phyloP scores from a whole-genome alignment of 371 early-diverging fungal species.

The Homolaphlyctis polyrhiza region DNA sequence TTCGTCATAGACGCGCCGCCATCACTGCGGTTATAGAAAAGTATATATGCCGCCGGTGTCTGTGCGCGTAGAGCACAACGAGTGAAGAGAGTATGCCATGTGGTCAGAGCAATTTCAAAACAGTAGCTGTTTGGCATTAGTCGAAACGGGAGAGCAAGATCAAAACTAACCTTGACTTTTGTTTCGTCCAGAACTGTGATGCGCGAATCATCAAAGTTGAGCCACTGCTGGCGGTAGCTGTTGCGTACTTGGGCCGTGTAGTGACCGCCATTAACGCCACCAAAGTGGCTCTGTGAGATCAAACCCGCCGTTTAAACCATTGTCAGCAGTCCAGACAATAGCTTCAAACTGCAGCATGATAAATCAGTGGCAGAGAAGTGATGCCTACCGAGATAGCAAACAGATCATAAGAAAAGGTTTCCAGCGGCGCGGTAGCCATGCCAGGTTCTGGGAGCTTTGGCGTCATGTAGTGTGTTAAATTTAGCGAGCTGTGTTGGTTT shows the following conservation, averaged over 20 bases:
- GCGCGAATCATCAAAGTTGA: slow-evolving; percentile 88
- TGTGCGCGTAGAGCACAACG: neutral
- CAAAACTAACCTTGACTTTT: slow-evolving; percentile 23
- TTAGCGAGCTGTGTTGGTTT: slow-evolving; percentile 21
- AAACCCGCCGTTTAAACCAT: too few species aligned
- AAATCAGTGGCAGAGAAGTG: neutral
- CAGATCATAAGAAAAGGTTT: slow-evolving; percentile 61
- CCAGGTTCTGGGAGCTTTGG: neutral
- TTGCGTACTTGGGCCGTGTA: slow-evolving; percentile 90
- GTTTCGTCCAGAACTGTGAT: slow-evolving; percentile 54
- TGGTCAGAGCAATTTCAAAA: neutral
- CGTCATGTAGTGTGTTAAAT: slow-evolving; percentile 27
- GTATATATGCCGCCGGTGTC: slow-evolving; percentile 39
- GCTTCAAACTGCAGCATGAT: neutral
- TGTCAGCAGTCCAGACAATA: too few species aligned
- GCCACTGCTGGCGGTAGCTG: slow-evolving; percentile 77
- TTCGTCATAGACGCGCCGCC: too few species aligned
- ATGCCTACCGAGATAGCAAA: slow-evolving; percentile 79
- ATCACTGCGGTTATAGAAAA: slow-evolving; percentile 30
- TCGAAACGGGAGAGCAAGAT: neutral
- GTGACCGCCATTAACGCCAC: slow-evolving; percentile 88
- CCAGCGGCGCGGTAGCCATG: slow-evolving; percentile 7
- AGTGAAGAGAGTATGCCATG: neutral
- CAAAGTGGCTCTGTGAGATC: slow-evolving; percentile 90
- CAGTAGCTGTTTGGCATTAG: neutral